Conservation (phyloP, 225 moss, liverwort and hornwort genomes). For the Physcomitrellopsis africana region DNA sequence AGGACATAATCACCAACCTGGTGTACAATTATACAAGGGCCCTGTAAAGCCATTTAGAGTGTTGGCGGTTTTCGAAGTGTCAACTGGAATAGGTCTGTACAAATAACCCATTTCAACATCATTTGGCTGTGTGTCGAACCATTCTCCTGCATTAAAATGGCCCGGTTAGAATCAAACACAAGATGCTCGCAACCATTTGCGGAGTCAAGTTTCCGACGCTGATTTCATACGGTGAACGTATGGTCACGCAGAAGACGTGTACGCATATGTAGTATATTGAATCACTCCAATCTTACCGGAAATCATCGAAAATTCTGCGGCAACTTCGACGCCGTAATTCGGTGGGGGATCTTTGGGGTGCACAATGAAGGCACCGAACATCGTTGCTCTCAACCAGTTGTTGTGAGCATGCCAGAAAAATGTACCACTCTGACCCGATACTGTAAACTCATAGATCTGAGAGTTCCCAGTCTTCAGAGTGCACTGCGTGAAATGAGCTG, state of each 20-base stretch:
- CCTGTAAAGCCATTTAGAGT: slow-evolving; percentile 47
- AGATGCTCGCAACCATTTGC: not conserved
- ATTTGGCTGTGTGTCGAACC: slow-evolving; percentile 53
- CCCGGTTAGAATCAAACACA: not conserved
- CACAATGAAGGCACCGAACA: slow-evolving; percentile 38
- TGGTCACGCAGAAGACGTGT: not conserved
- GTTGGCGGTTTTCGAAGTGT: slow-evolving; percentile 27
- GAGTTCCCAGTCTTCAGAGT: slow-evolving; percentile 34
- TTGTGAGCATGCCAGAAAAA: slow-evolving; percentile 45
- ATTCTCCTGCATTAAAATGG: slow-evolving; percentile 46
- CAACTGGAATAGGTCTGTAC: slow-evolving; percentile 16
- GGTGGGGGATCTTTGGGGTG: slow-evolving; percentile 9
- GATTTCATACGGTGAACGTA: not conserved
- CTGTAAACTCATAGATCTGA: slow-evolving; percentile 33
- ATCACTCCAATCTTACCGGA: slow-evolving; percentile 13
- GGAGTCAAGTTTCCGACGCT: not conserved
- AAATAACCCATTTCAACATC: slow-evolving; percentile 42
- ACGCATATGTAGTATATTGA: not conserved
- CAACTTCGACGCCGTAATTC: slow-evolving; percentile 1
- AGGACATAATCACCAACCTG: slow-evolving; percentile 18
- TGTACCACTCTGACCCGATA: slow-evolving; percentile 36
- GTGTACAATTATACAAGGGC: slow-evolving; percentile 26
- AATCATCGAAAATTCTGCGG: slow-evolving; percentile 10
- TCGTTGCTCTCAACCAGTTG: slow-evolving; percentile 37
- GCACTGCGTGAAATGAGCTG: slow-evolving; percentile 44